Conservation (phyloP, 805 yeast species). For the Saccharomycopsis schoenii region DNA sequence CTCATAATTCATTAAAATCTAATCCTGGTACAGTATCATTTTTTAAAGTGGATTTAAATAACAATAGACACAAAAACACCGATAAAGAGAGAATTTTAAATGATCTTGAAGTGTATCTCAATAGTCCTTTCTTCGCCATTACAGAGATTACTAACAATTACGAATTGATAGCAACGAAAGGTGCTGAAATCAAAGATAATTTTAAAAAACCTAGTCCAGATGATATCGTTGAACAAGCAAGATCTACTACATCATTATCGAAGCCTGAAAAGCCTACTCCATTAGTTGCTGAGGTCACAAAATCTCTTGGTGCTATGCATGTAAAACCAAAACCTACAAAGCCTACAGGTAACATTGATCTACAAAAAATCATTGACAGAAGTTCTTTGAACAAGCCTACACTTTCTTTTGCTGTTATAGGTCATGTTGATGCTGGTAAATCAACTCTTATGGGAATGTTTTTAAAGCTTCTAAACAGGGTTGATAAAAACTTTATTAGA, state of each 20-base stretch:
- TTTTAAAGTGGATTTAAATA: background rate
- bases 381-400: constrained; percentile 38
- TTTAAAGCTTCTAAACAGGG: constrained; percentile 54
- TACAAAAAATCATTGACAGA: constrained; percentile 26
- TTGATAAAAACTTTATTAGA: constrained; percentile 54
- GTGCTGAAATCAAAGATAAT: constrained; percentile 36
- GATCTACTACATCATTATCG: constrained; percentile 26
- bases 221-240: constrained; percentile 55
- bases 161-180: constrained; percentile 27
- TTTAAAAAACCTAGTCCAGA: constrained; percentile 77
- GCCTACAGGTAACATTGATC: constrained; percentile 35
- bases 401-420: constrained; percentile 69
- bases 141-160: constrained; percentile 31
- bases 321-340: constrained; percentile 26
- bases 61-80: background rate
- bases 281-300: constrained; percentile 14
- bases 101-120: background rate
- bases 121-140: constrained; percentile 6
- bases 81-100: background rate
- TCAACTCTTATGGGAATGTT: constrained; percentile 72
- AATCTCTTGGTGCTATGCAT: constrained; percentile 2
- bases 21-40: background rate
- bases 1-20: background rate
- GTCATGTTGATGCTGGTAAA: constrained; percentile 83
- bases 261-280: constrained; percentile 1